Evolutionary conservation across 2,329 filamentous ascomycete species (phyloP), one percentile per base, ranked within the genome.

Genomic region (Botrytis aclada): DNA sequence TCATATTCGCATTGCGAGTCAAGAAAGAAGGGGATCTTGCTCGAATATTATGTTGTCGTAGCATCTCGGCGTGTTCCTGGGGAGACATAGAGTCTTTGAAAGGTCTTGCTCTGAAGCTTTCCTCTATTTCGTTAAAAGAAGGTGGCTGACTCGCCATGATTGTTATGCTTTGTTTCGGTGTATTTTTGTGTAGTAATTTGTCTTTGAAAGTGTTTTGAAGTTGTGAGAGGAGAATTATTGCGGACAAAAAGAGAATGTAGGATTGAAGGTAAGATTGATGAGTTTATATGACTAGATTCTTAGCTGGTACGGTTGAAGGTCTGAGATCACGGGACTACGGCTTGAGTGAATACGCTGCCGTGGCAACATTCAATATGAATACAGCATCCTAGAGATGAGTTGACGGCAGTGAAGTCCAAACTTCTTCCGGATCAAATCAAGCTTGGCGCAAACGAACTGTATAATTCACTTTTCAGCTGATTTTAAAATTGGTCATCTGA

Each of bases 381-480:
- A 32, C n/a, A 7, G 29, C 4, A 64, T 8, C 25, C 8, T 3
- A 9, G 1, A 34, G 1, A 64, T n/a, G 8, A 39, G 18, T 54
- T 29, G 2, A 51, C 37, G 18, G 18, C n/a, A 66, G 16, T 14
- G 3, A 1, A 37, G 0, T 16, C 14, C 4, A 2, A 16, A 9
- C 0, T 29, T 20, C 3, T 29, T 1, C 5, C 4, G 1, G 18
- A 2, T 12, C 16, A 12, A 22, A 66, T 20, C 5, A 39, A 29
- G 16, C 20, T 29, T 32, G 3, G n/a, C 16, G 22, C 9, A 1
- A 12, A n/a, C 2, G 1, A 18, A 10, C 12, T 3, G 0, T 7
- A 41, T 12, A 0, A 39, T 67, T 56, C 8, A 29, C 32, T 56
- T 22, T 22, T 37, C 20, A 32, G 3, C 29, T 41, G 29, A 16